Base-by-base conservation (phyloP, 2,329 filamentous ascomycete genomes). In the Tolypocladium ophioglossoides region DNA sequence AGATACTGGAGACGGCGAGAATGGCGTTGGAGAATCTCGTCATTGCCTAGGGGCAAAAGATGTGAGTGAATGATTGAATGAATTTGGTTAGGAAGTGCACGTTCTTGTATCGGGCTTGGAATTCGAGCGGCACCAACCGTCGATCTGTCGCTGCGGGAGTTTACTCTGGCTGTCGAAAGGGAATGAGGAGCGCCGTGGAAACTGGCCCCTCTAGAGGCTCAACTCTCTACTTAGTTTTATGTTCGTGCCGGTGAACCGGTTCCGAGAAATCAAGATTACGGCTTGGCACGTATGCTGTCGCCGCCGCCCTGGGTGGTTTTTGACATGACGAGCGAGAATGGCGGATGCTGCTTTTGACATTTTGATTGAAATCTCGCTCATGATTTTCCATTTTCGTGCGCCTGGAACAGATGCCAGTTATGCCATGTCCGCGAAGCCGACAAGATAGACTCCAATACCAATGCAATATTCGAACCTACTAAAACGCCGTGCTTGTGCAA, bases 1-100 rank as follows among this genome's bases (percentile, higher is more conserved):
- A 69, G 55, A 74, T 84, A 37, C 72, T 85, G 20, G 73, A 78
- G 34, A 73, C 81, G 35, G 80, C 82, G 6, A 75, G 76, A 56
- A 61, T 70, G 47, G 77, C 80, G 2, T 71, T 84, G 52, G 76
- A 82, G 34, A 73, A 72, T 32, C 65, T 85, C 27, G 70, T 79
- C 14, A 83, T 85, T 66, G 70, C 77, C 20, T 82, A 53, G 6
- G 16, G 3, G 10, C 20, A 8, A 24, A 6, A 3, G 27, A 27
- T 27, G n/a, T 3, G n/a, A 10, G 44, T 12, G 3, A n/a, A 30
- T 5, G 44, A 47, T 24, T 30, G 27, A 14, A 30, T 18, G 27
- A n/a, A 18, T 10, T 2, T 11, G 44, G 16, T 6, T 30, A 47
- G 1, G 10, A 32, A n/a, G 7, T 4, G 27, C 27, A n/a, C 16